Conservation (phyloP, 2,329 filamentous ascomycete species). For the Aschersonia sp. region DNA sequence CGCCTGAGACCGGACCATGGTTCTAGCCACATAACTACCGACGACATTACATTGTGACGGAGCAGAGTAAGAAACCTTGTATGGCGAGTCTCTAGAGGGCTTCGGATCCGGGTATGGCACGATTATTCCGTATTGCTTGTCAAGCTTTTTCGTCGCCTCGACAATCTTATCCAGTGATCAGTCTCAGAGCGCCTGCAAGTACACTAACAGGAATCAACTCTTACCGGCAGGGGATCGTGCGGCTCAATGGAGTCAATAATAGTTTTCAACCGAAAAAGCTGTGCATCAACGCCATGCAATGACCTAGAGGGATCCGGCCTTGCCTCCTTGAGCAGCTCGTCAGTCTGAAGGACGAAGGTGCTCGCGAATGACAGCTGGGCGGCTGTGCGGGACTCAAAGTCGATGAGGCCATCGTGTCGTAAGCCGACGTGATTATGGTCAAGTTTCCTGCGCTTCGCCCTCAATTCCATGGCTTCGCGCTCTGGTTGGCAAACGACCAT, state of each 20-base stretch:
- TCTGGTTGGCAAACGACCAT: background rate
- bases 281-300: conserved; percentile 31
- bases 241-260: conserved; percentile 34
- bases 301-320: conserved; percentile 35
- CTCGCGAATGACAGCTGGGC: conserved; percentile 31
- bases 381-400: conserved; percentile 24
- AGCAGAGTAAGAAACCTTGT: conserved; percentile 65
- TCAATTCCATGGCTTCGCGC: conserved; percentile 25
- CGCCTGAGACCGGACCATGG: conserved; percentile 50
- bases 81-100: conserved; percentile 61
- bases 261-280: conserved; percentile 36
- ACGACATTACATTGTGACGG: conserved; percentile 74
- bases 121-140: conserved; percentile 51
- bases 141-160: conserved; percentile 53
- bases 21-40: conserved; percentile 72
- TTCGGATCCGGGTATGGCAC: conserved; percentile 77
- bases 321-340: conserved; percentile 42
- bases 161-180: conserved; percentile 33
- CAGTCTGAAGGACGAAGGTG: conserved; percentile 43
- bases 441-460: conserved; percentile 34
- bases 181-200: background rate
- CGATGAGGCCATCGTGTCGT: conserved; percentile 20
- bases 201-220: conserved; percentile 7
- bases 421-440: conserved; percentile 21
- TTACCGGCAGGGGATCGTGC: conserved; percentile 35